Percentiles rank a stretch among this genome's conserved stretches.
These are phyloP conservation scores for Penicillium bovifimosum DNA, from an alignment of 495 filamentous ascomycete species.

Conservation along the genomic window DNA sequence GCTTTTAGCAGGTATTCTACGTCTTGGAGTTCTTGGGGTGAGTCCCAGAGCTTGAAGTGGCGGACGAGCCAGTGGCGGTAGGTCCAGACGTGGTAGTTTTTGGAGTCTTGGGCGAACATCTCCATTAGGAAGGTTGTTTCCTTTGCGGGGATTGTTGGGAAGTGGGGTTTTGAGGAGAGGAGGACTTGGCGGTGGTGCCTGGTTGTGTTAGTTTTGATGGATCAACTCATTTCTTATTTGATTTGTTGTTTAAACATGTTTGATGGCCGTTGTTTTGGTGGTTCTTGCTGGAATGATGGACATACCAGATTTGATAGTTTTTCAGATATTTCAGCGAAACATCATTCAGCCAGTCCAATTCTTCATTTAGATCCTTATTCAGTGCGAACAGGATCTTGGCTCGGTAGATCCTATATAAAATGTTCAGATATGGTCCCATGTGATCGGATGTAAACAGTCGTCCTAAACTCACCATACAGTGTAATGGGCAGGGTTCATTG, in stretches of 20 bases:
- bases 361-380: conserved; percentile 58
- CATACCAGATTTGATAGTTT: conserved; percentile 93
- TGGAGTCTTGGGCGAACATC: conserved; percentile 82
- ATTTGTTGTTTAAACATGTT: not conserved
- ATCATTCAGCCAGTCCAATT: conserved; percentile 79
- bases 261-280: not conserved
- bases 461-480: conserved; percentile 75
- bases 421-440: conserved; percentile 10
- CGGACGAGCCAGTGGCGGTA: conserved; percentile 90
- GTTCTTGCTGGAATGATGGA: not conserved
- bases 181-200: conserved; percentile 89
- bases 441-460: not conserved
- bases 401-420: conserved; percentile 66
- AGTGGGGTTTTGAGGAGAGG: conserved; percentile 52
- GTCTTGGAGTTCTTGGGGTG: conserved; percentile 58
- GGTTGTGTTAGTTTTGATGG: conserved; percentile 11
- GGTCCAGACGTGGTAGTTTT: conserved; percentile 98
- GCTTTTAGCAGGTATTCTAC: conserved; percentile 61
- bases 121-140: conserved; percentile 70
- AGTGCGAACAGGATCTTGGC: conserved; percentile 68
- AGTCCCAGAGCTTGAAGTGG: conserved; percentile 69
- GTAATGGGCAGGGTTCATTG: conserved; percentile 93
- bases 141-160: conserved; percentile 49
- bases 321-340: conserved; percentile 80
- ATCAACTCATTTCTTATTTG: not conserved